Base-by-base conservation (phyloP, 139 green algal species). In the Bryopsis sp. region DNA sequence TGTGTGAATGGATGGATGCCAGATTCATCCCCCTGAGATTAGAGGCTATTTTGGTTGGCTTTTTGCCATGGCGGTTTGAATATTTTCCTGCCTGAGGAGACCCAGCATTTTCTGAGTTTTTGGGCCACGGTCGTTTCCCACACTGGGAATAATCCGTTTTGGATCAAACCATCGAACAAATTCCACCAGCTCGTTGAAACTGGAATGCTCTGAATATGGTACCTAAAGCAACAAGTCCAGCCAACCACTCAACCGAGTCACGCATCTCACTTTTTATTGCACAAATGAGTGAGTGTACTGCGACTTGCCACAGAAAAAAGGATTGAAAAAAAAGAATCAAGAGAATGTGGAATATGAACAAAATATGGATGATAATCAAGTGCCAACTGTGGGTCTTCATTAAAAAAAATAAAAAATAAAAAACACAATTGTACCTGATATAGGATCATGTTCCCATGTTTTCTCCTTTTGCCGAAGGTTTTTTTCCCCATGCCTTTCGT, bases 201-300 rank as follows among this genome's bases (percentile, higher is more conserved):
- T 88, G 48, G 67, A 84, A 77, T 94, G 88, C 75, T 95, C 86
- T 15, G 72, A 85, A 77, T 94, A 94, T 1, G 86, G 86, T 47
- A 95, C 84, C 79, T 91, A 72, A 22, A 47, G 48, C 22, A 47
- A 5, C 65, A 8, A 34, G 6, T 64, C 57, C 19, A 11, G 29
- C 37, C 32, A 6, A 34, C 4, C 5, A 35, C 35, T 19, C 35
- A 71, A 68, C 8, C 7, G 24, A 68, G 35, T 32, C 6, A 39
- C 29, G 19, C 24, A 11, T 61, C 37, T 22, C 24, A 57, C 24
- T 57, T 57, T 57, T 57, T 35, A 0, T 4, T 64, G 0, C 0
- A 64, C 43, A 60, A 19, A 37, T 29, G 11, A 37, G 1, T 37
- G 46, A 34, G 4, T 26, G 5, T 29, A 48, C 29, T 24, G 1